Evolutionary conservation across 176 grass and related monocot species (phyloP), one percentile per base, ranked within the genome.

Genomic region (Stipa capillata): DNA sequence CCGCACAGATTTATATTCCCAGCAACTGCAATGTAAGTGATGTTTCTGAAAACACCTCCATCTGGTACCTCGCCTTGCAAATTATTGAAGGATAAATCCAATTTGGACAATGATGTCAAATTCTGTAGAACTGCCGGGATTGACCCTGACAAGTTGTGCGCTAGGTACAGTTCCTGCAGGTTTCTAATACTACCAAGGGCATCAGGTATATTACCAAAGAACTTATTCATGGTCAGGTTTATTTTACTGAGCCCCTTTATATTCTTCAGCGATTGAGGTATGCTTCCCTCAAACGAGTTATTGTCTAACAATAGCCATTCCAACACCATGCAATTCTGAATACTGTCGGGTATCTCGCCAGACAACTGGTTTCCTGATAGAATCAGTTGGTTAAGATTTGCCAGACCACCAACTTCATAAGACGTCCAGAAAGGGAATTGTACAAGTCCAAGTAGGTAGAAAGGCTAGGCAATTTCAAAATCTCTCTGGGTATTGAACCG

Each of bases 271-370:
- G 58, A 74, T 4, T 2, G 7, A 80, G 82, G 87, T 80, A 85
- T 81, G 43, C 29, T 40, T 54, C 82, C 87, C 62, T 70, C 40
- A 41, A 89, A 67, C 2, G 40, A 62, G 60, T 89, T 89, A 0
- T 27, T 60, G 48, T 70, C 82, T 37, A 81, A 16, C 54, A 49
- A 51, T n/a, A 89, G 65, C 1, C 3, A 24, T 52, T 74, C 36
- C 41, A 89, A 15, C 53, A 48, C 28, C 42, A 35, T 34, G n/a
- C 81, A 80, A 29, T 80, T 63, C 6, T 76, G 11, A 31, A 85
- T 49, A 7, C 18, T 50, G 4, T 10, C 8, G 2, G 87, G 87
- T 61, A 89, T 81, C 56, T 82, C 32, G 3, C 69, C 69, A n/a
- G 47, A 74, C 2, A 87, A 58, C 28, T 57, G 40, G 21, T 87